Evolutionary conservation across 2,329 filamentous ascomycete species (phyloP), one percentile per base, ranked within the genome.

Genomic region (Ploettnerulaceae sp.): DNA sequence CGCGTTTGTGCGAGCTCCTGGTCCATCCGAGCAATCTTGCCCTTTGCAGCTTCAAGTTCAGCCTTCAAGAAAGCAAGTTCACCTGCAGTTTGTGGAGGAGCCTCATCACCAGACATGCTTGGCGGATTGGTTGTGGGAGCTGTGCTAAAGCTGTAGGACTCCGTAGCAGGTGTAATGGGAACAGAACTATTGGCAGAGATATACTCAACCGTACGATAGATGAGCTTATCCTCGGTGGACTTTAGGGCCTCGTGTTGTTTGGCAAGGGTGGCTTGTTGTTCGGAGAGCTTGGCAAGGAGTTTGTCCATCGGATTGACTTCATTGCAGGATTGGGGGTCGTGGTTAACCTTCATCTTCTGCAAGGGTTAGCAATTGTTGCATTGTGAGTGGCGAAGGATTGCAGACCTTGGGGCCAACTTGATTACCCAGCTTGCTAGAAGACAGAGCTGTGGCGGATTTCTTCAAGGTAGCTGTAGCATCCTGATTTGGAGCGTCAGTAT

Each of bases 221-320:
- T 58, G 14, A 54, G 46, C 37, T 48, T 47, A 24, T 48, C 44
- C 11, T 63, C 60, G 3, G 54, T 53, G 18, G 56, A 54, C 43
- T 73, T 75, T 33, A 78, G 62, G 42, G 71, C 71, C 47, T 77
- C 71, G 51, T 75, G 76, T 60, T 84, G 79, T 64, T 79, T 74
- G 40, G 71, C 71, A 39, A 83, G 66, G n/a, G 73, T 64, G 33
- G 70, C 70, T 59, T 84, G 79, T 59, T 89, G 84, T 64, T 89
- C 82, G n/a, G 79, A 79, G 37, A 91, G 73, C 62, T 82, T 85
- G 46, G 83, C 79, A 54, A 89, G 70, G 41, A 89, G 77, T 49
- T 82, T 82, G 58, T 93, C 86, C 72, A 90, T 80, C 7, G 75
- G 72, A 45, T 72, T 75, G 22, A 66, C 54, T 31, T 75, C 72